A percentile compares a stretch with the other conserved stretches of the same genome.
Evolutionary conservation across 2,329 filamentous ascomycete species (phyloP).

Genomic region (Apiospora saccharicola): DNA sequence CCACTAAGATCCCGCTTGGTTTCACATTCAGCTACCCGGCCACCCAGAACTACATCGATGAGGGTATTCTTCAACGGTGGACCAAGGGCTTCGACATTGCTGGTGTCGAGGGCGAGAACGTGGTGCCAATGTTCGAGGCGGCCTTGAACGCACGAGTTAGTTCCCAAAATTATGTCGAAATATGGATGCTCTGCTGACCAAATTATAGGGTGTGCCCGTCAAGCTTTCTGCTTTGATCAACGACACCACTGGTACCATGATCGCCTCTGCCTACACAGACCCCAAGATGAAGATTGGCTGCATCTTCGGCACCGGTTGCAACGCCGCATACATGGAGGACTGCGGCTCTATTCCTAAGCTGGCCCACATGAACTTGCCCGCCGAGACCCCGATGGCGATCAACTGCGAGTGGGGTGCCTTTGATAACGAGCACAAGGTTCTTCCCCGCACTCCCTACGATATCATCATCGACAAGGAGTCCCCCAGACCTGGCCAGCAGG

Average conservation of each 20-base stretch:
- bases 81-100: conserved; percentile 97
- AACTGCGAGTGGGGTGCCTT: conserved; percentile 99
- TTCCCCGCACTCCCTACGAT: conserved; percentile 87
- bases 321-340: conserved; percentile 97
- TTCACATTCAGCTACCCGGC: conserved; percentile 98
- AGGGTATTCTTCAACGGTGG: conserved; percentile 92
- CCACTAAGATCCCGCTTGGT: conserved; percentile 78
- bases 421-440: conserved; percentile 89
- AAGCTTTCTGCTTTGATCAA: conserved; percentile 94
- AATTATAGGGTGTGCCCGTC: conserved; percentile 80
- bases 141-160: conserved; percentile 74
- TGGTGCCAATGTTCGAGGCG: conserved; percentile 86
- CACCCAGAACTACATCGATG: conserved; percentile 91
- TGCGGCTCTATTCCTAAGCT: conserved; percentile 93
- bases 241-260: conserved; percentile 95
- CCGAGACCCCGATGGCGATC: conserved; percentile 88
- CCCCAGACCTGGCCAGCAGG: conserved; percentile 90
- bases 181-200: conserved; percentile 30
- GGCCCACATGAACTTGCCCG: conserved; percentile 85
- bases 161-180: neutral
- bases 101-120: conserved; percentile 88
- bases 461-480: conserved; percentile 88
- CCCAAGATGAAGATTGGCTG: conserved; percentile 91
- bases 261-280: conserved; percentile 97
- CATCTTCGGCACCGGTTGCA: conserved; percentile 98